These are phyloP conservation scores for Senecio squalidus DNA, from an alignment of 140 eudicot species.

Conservation along the genomic window DNA sequence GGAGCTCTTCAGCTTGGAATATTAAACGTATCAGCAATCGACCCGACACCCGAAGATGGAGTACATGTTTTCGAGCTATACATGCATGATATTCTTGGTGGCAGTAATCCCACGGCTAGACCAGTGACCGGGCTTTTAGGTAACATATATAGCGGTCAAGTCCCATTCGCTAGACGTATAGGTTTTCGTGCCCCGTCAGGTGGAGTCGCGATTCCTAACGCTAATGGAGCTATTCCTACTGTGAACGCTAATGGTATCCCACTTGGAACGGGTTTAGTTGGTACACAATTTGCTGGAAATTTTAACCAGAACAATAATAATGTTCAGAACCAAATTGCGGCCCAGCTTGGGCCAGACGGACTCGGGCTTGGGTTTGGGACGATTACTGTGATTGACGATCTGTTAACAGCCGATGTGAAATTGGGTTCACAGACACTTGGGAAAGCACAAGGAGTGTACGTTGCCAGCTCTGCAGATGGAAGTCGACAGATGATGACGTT, in stretches of 20 bases:
- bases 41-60: constrained; percentile 42
- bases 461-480: constrained; percentile 79
- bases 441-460: constrained; percentile 85
- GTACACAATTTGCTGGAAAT: constrained; percentile 65
- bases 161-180: constrained; percentile 82
- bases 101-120: constrained; percentile 82
- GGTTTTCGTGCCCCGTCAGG: constrained; percentile 63
- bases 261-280: constrained; percentile 74
- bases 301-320: constrained; percentile 24
- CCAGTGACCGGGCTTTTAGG: constrained; percentile 91
- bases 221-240: constrained; percentile 80
- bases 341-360: constrained; percentile 78
- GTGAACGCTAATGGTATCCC: constrained; percentile 68
- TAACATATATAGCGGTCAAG: constrained; percentile 89
- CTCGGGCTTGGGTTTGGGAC: constrained; percentile 90
- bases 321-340: constrained; percentile 17
- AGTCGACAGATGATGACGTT: constrained; percentile 86
- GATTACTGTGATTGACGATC: constrained; percentile 82
- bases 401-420: constrained; percentile 54
- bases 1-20: constrained; percentile 19
- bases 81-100: constrained; percentile 92
- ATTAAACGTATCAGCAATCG: constrained; percentile 21
- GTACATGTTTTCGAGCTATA: constrained; percentile 60
- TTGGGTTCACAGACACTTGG: constrained; percentile 66
- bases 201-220: constrained; percentile 80